Conservation (phyloP, 257 asterid genomes). For the Rehmannia glutinosa region DNA sequence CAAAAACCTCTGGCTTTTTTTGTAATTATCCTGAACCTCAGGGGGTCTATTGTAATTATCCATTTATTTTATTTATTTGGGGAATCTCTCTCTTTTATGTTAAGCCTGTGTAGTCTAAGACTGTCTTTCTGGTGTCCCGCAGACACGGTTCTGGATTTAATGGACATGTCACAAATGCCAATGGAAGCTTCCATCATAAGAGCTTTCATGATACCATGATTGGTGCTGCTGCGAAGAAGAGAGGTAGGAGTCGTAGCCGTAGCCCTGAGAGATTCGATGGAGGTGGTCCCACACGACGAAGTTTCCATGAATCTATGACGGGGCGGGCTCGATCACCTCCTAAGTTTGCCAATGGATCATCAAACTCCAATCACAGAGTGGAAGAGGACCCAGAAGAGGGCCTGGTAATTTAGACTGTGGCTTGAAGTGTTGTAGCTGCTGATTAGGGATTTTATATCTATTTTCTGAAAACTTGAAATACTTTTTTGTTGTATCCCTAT, state of each 20-base stretch:
- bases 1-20: too few relatives aligned
- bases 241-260: constrained; percentile 51
- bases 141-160: constrained; percentile 39
- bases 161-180: constrained; percentile 22
- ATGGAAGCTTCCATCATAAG: constrained; percentile 37
- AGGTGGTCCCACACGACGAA: constrained; percentile 27
- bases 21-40: too few relatives aligned
- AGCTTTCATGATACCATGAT: constrained; percentile 47
- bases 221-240: constrained; percentile 29
- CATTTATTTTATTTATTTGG: background rate
- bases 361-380: too few relatives aligned
- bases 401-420: background rate
- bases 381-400: constrained; percentile 30
- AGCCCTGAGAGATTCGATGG: constrained; percentile 53
- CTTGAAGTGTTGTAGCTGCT: constrained; percentile 9
- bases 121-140: background rate
- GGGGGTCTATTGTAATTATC: too few relatives aligned
- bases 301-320: constrained; percentile 46
- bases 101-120: background rate
- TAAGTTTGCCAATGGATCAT: background rate
- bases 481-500: too few relatives aligned
- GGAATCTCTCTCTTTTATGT: background rate
- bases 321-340: constrained; percentile 22
- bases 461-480: too few relatives aligned
- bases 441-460: too few relatives aligned